A percentile compares a stretch with the other conserved stretches of the same genome.
Evolutionary conservation across 371 early-diverging fungal genomes (phyloP).

Genomic region (Mucor lusitanicus): DNA sequence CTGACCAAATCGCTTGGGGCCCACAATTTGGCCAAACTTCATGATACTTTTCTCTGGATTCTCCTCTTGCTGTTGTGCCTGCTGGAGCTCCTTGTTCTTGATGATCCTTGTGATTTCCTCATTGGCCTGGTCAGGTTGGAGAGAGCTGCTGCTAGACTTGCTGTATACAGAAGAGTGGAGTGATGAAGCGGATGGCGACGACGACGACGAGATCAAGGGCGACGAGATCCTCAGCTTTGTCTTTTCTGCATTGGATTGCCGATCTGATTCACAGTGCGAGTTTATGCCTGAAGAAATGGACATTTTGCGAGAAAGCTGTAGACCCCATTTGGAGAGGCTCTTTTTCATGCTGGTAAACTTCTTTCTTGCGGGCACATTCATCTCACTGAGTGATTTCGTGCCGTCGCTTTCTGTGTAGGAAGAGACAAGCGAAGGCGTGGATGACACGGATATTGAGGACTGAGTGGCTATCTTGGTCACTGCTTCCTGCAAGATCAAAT

Average conservation of each 20-base stretch:
- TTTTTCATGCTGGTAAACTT: conserved; percentile 2
- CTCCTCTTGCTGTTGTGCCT: background rate
- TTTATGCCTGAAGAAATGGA: background rate
- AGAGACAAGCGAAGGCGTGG: background rate
- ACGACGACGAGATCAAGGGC: background rate
- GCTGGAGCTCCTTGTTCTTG: background rate
- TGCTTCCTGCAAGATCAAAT: background rate
- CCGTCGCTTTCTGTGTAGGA: background rate
- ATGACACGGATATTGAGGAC: background rate
- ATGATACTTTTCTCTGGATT: conserved; percentile 4
- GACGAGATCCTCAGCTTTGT: conserved; percentile 1
- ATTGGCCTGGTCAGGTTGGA: background rate
- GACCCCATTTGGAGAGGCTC: conserved; percentile 6
- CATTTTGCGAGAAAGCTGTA: conserved; percentile 5
- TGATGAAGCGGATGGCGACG: background rate
- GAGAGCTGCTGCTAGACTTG: background rate
- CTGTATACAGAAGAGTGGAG: background rate
- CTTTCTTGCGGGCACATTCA: background rate
- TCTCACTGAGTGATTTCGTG: background rate
- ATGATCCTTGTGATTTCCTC: background rate
- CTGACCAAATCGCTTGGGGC: conserved; percentile 29
- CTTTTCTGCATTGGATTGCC: background rate
- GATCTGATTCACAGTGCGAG: background rate
- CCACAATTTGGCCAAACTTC: conserved; percentile 17
- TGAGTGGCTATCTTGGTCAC: background rate